phyloP scores from a whole-genome alignment of 129 eudicot genomes.

The Lonicera japonica region DNA sequence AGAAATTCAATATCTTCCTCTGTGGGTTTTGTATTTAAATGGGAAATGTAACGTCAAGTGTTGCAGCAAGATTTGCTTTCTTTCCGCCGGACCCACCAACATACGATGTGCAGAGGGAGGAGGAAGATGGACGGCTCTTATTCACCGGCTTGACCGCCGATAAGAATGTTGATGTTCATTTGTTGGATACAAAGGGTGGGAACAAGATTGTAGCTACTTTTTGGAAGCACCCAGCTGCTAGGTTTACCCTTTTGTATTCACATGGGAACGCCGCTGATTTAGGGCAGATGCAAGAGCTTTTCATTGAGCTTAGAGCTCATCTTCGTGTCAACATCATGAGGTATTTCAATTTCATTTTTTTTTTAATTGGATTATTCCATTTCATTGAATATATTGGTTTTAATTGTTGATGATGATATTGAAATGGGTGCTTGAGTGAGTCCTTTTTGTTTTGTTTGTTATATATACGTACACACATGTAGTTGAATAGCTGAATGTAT shows the following conservation, averaged over 20 bases:
- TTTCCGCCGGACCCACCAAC: conserved; percentile 97
- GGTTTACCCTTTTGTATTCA: conserved; percentile 74
- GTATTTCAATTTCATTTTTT: conserved; percentile 15
- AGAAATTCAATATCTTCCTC: background rate
- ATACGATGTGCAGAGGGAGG: conserved; percentile 65
- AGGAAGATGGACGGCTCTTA: conserved; percentile 39
- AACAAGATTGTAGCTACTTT: conserved; percentile 79
- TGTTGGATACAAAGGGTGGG: conserved; percentile 79
- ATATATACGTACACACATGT: background rate
- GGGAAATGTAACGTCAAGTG: conserved; percentile 94
- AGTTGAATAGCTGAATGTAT: no score
- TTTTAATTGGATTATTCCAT: no score
- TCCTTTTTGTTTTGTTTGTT: background rate
- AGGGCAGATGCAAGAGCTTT: conserved; percentile 91
- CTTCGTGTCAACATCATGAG: conserved; percentile 92
- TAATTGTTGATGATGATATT: conserved; percentile 2
- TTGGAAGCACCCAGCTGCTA: conserved; percentile 85
- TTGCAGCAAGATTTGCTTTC: conserved; percentile 92
- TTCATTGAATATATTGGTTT: background rate
- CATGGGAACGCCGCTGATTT: conserved; percentile 99
- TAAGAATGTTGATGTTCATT: conserved; percentile 73
- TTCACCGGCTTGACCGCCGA: conserved; percentile 74
- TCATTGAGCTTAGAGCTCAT: conserved; percentile 94
- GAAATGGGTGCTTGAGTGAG: background rate
- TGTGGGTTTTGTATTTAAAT: conserved; percentile 41